Base-by-base conservation (phyloP, 1,284 basidiomycete genomes). In the Gomphus bonarii region DNA sequence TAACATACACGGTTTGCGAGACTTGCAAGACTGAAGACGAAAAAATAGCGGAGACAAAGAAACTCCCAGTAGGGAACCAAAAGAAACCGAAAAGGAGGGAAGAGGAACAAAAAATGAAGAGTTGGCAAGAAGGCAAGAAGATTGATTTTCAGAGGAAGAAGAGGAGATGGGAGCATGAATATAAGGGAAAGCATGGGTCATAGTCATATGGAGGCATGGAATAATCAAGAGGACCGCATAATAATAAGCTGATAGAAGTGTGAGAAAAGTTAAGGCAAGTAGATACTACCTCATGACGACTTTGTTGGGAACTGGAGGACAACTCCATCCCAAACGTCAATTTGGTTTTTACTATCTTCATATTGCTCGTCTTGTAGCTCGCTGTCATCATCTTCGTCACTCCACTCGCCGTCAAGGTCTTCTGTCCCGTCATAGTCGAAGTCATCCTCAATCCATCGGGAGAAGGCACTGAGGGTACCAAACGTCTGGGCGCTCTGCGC, bases 371-470 rank as follows among this genome's bases (percentile, higher is more conserved):
- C 43, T 22, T 44, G 43, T 25, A 44, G 9, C 18, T 44, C 43
- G 11, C 18, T 11, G 3, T 44, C 43, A 20, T 44, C 36, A 16
- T 55, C 53, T 47, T 47, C 54, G n/a, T 47, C 54, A 25, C 50
- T 52, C 33, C 38, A 52, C 14, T 52, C 50, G 22, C 35, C 50
- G 8, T 52, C 50, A 8, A 20, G 3, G 10, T 44, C 43, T 28
- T 55, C 53, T 1, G 40, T 47, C 16, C 53, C 43, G 42, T 55
- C 54, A 14, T 38, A 47, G 12, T 56, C 54, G 18, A 56, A 50
- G n/a, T 56, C 54, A 31, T 56, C 54, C 22, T 56, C 54, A 12
- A 56, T 49, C 54, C 54, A 56, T 18, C 35, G 42, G 14, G 54
- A 50, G 33, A 56, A 49, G 3, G 47, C 22, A 33, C n/a, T 38